Evolutionary conservation across 495 filamentous ascomycete species (phyloP).

Genomic region (Annulohypoxylon stygium): DNA sequence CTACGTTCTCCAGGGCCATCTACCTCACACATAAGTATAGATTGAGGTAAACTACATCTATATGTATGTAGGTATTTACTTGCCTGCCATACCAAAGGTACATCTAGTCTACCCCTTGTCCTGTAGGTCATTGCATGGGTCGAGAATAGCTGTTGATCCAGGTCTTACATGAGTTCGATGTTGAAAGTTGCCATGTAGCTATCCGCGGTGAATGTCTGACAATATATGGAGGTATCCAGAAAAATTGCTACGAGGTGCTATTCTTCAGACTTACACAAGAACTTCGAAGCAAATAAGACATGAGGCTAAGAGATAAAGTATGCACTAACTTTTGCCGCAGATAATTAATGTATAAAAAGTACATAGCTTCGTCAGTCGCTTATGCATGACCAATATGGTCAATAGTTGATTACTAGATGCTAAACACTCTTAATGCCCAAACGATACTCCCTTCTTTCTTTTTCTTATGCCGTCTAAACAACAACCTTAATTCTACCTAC

Average conservation of each 20-base stretch:
- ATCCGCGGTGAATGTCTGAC: slow-evolving; percentile 25
- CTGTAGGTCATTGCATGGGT: slow-evolving; percentile 1
- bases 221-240: not conserved
- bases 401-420: not conserved
- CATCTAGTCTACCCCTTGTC: not conserved
- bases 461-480: not conserved
- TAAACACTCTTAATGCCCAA: not conserved
- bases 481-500: not conserved
- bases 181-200: slow-evolving; percentile 17
- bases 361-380: not conserved
- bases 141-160: not conserved
- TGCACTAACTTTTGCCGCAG: not conserved
- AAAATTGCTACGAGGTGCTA: not conserved
- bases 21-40: not conserved
- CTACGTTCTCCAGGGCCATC: not conserved
- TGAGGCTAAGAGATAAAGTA: not conserved
- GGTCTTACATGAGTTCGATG: not conserved
- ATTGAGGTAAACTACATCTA: not conserved
- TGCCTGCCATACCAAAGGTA: slow-evolving; percentile 8
- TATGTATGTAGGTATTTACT: not conserved
- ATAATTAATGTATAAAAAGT: not conserved
- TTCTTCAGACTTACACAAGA: not conserved
- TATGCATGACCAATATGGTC: not conserved
- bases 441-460: not conserved
- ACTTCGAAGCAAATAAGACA: not conserved